These are phyloP conservation scores for Trametopsis cervina DNA, from an alignment of 768 basidiomycete genomes.

Conservation along the genomic window DNA sequence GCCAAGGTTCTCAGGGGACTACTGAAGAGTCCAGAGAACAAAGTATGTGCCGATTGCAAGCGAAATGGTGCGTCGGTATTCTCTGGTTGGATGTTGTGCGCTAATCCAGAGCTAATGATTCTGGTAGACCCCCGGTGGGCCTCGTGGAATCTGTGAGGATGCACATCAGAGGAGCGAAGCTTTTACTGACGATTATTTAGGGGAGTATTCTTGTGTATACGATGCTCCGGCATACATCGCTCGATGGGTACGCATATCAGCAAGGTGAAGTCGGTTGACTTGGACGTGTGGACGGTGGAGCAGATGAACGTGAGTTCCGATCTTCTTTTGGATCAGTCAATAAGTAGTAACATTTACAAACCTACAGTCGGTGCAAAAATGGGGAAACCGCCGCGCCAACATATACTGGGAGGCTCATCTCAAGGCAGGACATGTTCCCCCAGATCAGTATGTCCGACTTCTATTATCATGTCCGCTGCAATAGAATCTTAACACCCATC, in stretches of 20 bases:
- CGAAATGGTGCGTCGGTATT: slow-evolving; percentile 73
- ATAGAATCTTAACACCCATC: neutral
- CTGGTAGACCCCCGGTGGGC: slow-evolving; percentile 91
- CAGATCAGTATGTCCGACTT: slow-evolving; percentile 72
- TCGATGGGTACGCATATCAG: slow-evolving; percentile 98
- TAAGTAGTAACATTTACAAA: neutral
- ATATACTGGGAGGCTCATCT: slow-evolving; percentile 97
- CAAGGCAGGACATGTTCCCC: slow-evolving; percentile 84
- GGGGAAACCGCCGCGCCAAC: slow-evolving; percentile 93
- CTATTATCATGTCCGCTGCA: neutral
- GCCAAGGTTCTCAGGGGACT: slow-evolving; percentile 77
- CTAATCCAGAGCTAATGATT: neutral
- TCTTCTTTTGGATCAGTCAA: slow-evolving; percentile 1
- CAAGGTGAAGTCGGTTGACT: slow-evolving; percentile 94
- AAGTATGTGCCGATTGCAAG: slow-evolving; percentile 94
- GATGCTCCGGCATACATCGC: slow-evolving; percentile 95
- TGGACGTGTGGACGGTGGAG: slow-evolving; percentile 96
- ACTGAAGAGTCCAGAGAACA: slow-evolving; percentile 87
- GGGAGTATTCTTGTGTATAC: slow-evolving; percentile 91
- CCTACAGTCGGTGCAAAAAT: slow-evolving; percentile 75
- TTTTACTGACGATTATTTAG: slow-evolving; percentile 30
- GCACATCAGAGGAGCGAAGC: neutral
- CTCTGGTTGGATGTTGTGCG: neutral
- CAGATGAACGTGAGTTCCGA: slow-evolving; percentile 76
- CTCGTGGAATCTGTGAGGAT: slow-evolving; percentile 84